These are phyloP conservation scores for Brettanomyces naardenensis DNA, from an alignment of 805 yeast species.

Conservation along the genomic window DNA sequence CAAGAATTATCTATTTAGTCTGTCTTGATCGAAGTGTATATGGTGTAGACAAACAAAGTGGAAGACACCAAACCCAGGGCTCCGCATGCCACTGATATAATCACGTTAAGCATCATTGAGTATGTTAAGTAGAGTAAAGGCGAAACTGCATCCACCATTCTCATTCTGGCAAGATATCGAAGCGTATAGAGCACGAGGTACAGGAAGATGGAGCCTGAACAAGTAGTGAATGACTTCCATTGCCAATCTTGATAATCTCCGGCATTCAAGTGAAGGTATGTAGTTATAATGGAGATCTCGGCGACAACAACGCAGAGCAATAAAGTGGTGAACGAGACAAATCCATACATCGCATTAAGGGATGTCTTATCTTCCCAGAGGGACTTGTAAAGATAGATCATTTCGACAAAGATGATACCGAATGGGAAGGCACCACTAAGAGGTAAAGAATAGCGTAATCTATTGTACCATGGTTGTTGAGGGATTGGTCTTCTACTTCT, in stretches of 20 bases:
- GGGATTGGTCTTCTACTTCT: slow-evolving; percentile 20
- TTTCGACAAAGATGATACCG: slow-evolving; percentile 72
- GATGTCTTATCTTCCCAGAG: slow-evolving; percentile 76
- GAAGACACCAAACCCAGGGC: slow-evolving; percentile 66
- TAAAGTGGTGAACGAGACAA: slow-evolving; percentile 52
- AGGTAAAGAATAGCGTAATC: slow-evolving; percentile 27
- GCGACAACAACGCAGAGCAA: slow-evolving; percentile 54
- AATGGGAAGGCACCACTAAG: slow-evolving; percentile 72
- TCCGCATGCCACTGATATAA: slow-evolving; percentile 68
- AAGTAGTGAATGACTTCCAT: slow-evolving; percentile 70
- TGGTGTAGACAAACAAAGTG: slow-evolving; percentile 52
- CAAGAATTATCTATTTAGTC: slow-evolving; percentile 9
- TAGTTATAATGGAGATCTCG: slow-evolving; percentile 65
- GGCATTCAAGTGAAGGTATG: slow-evolving; percentile 48
- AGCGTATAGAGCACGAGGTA: slow-evolving; percentile 62
- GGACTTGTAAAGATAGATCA: slow-evolving; percentile 63
- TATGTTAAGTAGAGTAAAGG: slow-evolving; percentile 63
- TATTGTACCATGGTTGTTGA: slow-evolving; percentile 30
- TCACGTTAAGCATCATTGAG: slow-evolving; percentile 52
- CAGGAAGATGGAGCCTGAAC: slow-evolving; percentile 62
- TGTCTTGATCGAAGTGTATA: slow-evolving; percentile 38
- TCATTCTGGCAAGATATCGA: slow-evolving; percentile 55
- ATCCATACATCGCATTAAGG: slow-evolving; percentile 60
- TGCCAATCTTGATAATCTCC: slow-evolving; percentile 65
- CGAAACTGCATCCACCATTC: slow-evolving; percentile 60